Percentiles rank a stretch among this genome's conserved stretches.
These are phyloP conservation scores for Aegilops bicornis DNA, from an alignment of 176 grass and related monocot species.

Conservation along the genomic window DNA sequence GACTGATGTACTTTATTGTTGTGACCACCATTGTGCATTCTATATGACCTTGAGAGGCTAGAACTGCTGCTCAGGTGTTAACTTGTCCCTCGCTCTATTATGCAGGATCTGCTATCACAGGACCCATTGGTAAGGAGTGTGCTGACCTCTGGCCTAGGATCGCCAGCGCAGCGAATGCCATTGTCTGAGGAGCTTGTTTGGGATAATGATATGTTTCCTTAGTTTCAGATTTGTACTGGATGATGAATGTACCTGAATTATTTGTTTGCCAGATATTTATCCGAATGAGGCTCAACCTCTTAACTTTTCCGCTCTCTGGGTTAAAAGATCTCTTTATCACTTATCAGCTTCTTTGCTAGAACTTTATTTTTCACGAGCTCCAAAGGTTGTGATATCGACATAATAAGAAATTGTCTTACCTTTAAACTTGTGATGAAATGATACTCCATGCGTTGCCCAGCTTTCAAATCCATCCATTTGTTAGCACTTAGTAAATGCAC, in stretches of 20 bases:
- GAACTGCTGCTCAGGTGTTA: not conserved
- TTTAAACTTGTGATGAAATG: too few relatives aligned
- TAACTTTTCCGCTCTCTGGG: not conserved
- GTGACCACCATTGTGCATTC: not conserved
- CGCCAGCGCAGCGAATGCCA: constrained; percentile 54
- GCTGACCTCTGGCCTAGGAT: constrained; percentile 65
- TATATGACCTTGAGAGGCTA: not conserved
- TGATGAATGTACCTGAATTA: not conserved
- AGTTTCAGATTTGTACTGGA: constrained; percentile 23
- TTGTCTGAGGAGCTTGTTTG: constrained; percentile 34
- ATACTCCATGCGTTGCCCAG: too few relatives aligned
- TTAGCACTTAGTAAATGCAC: too few relatives aligned
- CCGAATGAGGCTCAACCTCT: not conserved
- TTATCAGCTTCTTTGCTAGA: not conserved
- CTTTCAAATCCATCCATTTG: too few relatives aligned
- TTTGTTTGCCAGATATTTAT: not conserved
- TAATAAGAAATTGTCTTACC: too few relatives aligned
- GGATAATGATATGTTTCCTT: not conserved
- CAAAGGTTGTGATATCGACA: too few relatives aligned
- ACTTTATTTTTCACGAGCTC: too few relatives aligned
- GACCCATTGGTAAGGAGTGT: constrained; percentile 60
- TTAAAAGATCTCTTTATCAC: not conserved
- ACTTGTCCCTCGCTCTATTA: not conserved
- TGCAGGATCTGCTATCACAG: constrained; percentile 60
- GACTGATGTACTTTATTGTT: not conserved